Base-by-base conservation (phyloP, 176 grass and related monocot species). In the Panicum miliaceum region DNA sequence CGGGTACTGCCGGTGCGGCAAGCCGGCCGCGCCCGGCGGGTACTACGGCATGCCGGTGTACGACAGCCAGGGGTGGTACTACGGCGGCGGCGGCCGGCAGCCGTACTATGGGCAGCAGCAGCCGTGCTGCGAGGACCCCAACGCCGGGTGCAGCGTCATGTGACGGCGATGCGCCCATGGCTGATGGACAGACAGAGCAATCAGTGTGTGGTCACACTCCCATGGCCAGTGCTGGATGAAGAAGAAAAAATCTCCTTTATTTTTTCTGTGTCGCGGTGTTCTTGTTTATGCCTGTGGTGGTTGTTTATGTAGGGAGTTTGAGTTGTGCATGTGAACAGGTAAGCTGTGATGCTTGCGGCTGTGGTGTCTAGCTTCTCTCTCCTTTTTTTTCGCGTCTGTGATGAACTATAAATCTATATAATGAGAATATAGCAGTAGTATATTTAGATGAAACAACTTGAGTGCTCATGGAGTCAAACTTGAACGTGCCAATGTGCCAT, bases 71-170 rank as follows among this genome's bases (percentile, higher is more conserved):
- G 89, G 85, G 0, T 87, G 89, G 89, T 84, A 86, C 88, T 41
- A 59, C 65, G 77, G 83, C 84, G 75, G 50, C 5, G 68, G 66
- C 75, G 77, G 71, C 61, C 80, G 75, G 89, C 84, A 82, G 19
- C 76, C 89, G 52, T 91, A 91, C 81, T 84, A 84, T 69, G 25
- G 50, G n/a, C 89, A 66, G 67, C 81, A 79, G 66, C 83, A 81
- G 73, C 88, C 64, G 32, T 79, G 38, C 61, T 69, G 13, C 80
- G 89, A 91, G 89, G 89, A 91, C 81, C 89, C 89, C 89, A 87
- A 91, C 56, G 89, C 85, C 62, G 89, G 76, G 42, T 91, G 89
- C 76, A 84, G 81, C 62, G 62, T 91, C 89, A 91, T 91, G 89
- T 91, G 89, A 91, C 27, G 37, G 53, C 81, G 5, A 35, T 61